Evolutionary conservation across 768 basidiomycete genomes (phyloP).

Genomic region (Amylocystis lapponica): DNA sequence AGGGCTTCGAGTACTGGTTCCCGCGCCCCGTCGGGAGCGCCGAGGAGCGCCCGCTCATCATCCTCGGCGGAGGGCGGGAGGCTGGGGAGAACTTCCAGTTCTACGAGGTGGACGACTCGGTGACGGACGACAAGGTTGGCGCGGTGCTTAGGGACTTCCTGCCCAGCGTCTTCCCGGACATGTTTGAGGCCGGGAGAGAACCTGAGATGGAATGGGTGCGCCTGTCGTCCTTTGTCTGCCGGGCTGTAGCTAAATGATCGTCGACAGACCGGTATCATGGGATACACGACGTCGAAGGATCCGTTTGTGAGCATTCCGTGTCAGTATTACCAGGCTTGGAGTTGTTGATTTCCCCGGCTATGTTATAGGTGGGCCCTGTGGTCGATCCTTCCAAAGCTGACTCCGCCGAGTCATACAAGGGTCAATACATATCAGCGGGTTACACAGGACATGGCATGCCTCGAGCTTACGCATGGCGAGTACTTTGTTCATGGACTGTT

Average conservation of each 20-base stretch:
- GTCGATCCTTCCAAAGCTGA: conserved; percentile 21
- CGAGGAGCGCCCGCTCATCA: conserved; percentile 48
- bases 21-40: conserved; percentile 45
- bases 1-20: conserved; percentile 77
- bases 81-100: conserved; percentile 38
- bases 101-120: conserved; percentile 54
- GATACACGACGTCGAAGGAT: conserved; percentile 51
- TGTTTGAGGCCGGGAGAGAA: conserved; percentile 40
- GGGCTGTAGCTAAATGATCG: neutral
- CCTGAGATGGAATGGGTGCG: conserved; percentile 80
- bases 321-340: too few relatives aligned
- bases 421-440: conserved; percentile 70
- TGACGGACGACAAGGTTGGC: conserved; percentile 42
- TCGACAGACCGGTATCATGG: conserved; percentile 81
- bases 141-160: conserved; percentile 51
- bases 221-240: neutral
- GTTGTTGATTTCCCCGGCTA: neutral
- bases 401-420: conserved; percentile 30
- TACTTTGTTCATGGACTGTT: conserved; percentile 1
- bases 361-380: conserved; percentile 56
- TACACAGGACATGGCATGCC: conserved; percentile 82
- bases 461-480: conserved; percentile 64
- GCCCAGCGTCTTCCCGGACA: conserved; percentile 48
- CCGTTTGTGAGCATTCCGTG: conserved; percentile 54
- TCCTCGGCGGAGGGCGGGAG: conserved; percentile 68